Percentiles rank a stretch among this genome's conserved stretches.
Evolutionary conservation across 2,329 filamentous ascomycete species (phyloP).

Genomic region (Thielaviopsis ethacetica): DNA sequence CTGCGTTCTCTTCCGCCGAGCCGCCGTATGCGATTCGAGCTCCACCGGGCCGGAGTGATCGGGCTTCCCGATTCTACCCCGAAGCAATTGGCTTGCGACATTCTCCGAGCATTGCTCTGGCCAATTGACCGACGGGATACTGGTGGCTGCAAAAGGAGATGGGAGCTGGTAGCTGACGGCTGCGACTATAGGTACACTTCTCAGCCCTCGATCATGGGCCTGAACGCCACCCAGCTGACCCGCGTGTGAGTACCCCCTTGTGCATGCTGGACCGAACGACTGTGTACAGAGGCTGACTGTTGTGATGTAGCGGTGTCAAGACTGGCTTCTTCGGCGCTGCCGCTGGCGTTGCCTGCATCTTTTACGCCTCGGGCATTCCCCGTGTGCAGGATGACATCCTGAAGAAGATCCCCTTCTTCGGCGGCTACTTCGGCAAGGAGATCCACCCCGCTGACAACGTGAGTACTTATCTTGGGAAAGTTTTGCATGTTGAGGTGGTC

Average conservation of each 20-base stretch:
- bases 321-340: constrained; percentile 39
- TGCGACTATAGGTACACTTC: constrained; percentile 35
- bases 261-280: not conserved
- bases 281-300: not conserved
- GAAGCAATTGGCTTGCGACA: no score
- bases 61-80: not conserved
- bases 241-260: constrained; percentile 32
- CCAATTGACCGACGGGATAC: not conserved
- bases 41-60: no score
- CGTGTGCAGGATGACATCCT: constrained; percentile 43
- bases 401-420: constrained; percentile 24
- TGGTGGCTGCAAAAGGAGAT: not conserved
- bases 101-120: no score
- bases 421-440: constrained; percentile 1
- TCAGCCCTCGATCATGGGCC: constrained; percentile 38
- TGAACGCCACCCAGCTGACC: constrained; percentile 30
- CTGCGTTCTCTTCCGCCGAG: not conserved
- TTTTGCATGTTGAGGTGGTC: not conserved
- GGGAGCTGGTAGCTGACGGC: constrained; percentile 17
- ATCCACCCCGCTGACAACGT: constrained; percentile 12
- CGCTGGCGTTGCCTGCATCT: constrained; percentile 40
- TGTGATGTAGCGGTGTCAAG: constrained; percentile 31
- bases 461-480: not conserved
- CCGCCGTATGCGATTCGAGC: no score
- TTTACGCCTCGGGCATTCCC: constrained; percentile 46